Evolutionary conservation across 1,284 basidiomycete species (phyloP).

Genomic region (Gymnopus androsaceus): DNA sequence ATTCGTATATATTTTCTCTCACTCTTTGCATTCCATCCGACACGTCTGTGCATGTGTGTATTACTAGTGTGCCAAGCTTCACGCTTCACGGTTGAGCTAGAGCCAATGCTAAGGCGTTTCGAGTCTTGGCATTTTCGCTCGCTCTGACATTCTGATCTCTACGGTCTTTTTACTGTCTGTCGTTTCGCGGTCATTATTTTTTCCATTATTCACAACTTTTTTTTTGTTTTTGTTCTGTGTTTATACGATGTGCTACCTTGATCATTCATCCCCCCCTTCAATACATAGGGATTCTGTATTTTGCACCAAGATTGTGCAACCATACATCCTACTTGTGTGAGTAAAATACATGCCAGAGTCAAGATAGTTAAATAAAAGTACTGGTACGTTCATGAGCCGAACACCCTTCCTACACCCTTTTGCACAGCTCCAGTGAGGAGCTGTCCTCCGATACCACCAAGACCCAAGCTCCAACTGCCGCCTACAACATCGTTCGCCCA

Average conservation of each 20-base stretch:
- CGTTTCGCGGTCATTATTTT: slow-evolving; percentile 9
- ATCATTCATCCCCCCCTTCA: too few species aligned
- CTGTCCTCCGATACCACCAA: slow-evolving; percentile 74
- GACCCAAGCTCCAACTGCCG: slow-evolving; percentile 68
- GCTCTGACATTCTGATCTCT: not conserved
- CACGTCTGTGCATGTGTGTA: slow-evolving; percentile 4
- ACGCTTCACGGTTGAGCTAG: not conserved
- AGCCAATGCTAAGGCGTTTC: not conserved
- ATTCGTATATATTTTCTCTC: not conserved
- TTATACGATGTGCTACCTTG: too few species aligned
- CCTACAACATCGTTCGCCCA: slow-evolving; percentile 75
- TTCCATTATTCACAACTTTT: slow-evolving; percentile 3
- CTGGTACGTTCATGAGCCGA: too few species aligned
- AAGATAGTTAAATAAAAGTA: too few species aligned
- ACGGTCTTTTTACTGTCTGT: not conserved
- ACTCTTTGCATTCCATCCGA: not conserved
- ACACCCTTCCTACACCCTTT: slow-evolving; percentile 78
- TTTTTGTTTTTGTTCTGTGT: slow-evolving; percentile 5
- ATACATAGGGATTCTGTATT: too few species aligned
- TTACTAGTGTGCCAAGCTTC: too few species aligned
- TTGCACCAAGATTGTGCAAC: too few species aligned
- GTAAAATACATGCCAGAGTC: too few species aligned
- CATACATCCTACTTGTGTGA: not conserved
- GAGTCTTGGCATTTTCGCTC: not conserved
- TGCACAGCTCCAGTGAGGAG: slow-evolving; percentile 78